Evolutionary conservation across 805 yeast species (phyloP).

Genomic region (Tetrapisispora phaffii): DNA sequence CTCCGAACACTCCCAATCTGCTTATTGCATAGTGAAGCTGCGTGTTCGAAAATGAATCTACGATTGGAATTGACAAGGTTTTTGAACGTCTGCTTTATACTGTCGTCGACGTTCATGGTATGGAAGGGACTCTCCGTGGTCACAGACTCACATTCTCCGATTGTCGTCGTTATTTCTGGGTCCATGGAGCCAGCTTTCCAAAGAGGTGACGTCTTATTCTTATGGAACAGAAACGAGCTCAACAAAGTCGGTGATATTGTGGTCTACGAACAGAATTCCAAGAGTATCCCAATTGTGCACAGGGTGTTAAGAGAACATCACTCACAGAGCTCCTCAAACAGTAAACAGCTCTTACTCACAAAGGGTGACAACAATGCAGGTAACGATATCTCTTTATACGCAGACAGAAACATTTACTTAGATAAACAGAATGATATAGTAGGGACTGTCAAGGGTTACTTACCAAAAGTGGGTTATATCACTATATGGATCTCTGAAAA

Average conservation of each 20-base stretch:
- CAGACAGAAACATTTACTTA: slow-evolving; percentile 63
- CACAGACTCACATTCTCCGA: slow-evolving; percentile 81
- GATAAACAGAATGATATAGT: slow-evolving; percentile 69
- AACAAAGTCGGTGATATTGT: slow-evolving; percentile 86
- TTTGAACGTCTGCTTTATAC: slow-evolving; percentile 64
- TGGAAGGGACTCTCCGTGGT: slow-evolving; percentile 77
- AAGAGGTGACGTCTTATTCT: slow-evolving; percentile 85
- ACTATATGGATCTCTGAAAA: slow-evolving; percentile 89
- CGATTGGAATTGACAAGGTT: slow-evolving; percentile 55
- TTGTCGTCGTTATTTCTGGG: slow-evolving; percentile 93
- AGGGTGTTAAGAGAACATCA: slow-evolving; percentile 80
- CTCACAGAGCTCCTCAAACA: slow-evolving; percentile 7
- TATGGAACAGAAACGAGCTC: slow-evolving; percentile 71
- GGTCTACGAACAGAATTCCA: slow-evolving; percentile 73
- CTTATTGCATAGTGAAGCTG: too few species aligned
- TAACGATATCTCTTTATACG: slow-evolving; percentile 82
- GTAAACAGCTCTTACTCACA: slow-evolving; percentile 66
- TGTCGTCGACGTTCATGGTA: slow-evolving; percentile 81
- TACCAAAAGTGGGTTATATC: slow-evolving; percentile 83
- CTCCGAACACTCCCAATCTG: too few species aligned
- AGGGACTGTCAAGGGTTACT: slow-evolving; percentile 86
- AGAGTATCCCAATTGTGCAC: slow-evolving; percentile 92
- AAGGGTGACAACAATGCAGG: slow-evolving; percentile 95
- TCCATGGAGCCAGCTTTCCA: slow-evolving; percentile 99
- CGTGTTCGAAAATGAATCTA: slow-evolving; percentile 40